Conservation (phyloP, 345 rosid genomes). For the Aethionema arabicum region DNA sequence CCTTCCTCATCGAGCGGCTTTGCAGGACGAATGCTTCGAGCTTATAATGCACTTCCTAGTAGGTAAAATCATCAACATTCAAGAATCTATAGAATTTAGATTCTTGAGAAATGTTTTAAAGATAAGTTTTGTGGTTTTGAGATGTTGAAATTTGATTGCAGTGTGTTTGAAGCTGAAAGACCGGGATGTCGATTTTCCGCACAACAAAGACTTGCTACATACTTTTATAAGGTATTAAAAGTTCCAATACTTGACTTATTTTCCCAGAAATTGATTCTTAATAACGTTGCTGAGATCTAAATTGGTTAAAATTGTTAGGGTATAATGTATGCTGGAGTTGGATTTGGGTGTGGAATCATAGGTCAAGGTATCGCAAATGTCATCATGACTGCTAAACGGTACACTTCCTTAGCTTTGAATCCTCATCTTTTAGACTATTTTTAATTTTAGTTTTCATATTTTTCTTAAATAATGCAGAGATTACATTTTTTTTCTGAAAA, state of each 20-base stretch:
- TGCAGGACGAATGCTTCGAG: slow-evolving; percentile 57
- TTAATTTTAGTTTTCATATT: too few relatives aligned
- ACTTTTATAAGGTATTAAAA: slow-evolving; percentile 61
- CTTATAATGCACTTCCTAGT: slow-evolving; percentile 93
- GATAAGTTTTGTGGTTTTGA: neutral
- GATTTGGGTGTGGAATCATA: slow-evolving; percentile 86
- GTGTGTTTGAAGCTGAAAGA: slow-evolving; percentile 85
- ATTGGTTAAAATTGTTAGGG: slow-evolving; percentile 50
- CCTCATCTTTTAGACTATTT: too few relatives aligned
- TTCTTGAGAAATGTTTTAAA: neutral
- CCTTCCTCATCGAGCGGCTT: slow-evolving; percentile 61
- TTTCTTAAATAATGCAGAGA: neutral
- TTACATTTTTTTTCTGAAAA: slow-evolving; percentile 12
- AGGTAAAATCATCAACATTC: slow-evolving; percentile 45
- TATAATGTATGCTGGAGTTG: slow-evolving; percentile 76
- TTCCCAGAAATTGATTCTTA: neutral
- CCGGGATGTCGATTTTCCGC: slow-evolving; percentile 72
- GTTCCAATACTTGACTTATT: neutral
- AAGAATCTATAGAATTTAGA: neutral
- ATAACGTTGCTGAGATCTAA: neutral
- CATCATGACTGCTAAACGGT: slow-evolving; percentile 95
- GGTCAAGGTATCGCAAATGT: slow-evolving; percentile 96
- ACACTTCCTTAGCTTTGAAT: slow-evolving; percentile 17
- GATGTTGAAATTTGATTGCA: slow-evolving; percentile 34
- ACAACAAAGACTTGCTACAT: slow-evolving; percentile 70